These are phyloP conservation scores for Periconia sp. DNA, from an alignment of 2,329 filamentous ascomycete genomes.

Conservation along the genomic window DNA sequence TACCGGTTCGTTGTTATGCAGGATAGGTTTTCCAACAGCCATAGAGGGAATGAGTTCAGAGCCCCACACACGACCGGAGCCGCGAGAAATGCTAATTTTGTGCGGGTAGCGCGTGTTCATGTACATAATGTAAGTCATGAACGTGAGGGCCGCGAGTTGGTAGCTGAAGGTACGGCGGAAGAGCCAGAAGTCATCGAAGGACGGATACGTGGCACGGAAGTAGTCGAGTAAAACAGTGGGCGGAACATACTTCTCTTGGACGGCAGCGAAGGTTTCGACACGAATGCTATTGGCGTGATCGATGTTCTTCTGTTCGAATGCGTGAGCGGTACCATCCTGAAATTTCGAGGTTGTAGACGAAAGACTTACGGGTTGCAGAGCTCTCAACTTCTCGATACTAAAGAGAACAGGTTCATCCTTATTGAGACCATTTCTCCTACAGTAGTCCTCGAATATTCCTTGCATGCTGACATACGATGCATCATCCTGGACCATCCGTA, in stretches of 20 bases:
- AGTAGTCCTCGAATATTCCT: constrained; percentile 95
- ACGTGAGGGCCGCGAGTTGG: constrained; percentile 91
- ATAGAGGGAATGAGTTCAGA: constrained; percentile 92
- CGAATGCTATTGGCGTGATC: constrained; percentile 76
- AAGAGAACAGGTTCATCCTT: constrained; percentile 97
- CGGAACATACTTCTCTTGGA: constrained; percentile 92
- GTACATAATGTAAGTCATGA: constrained; percentile 98
- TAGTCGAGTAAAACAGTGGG: constrained; percentile 83
- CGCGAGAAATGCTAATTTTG: constrained; percentile 89
- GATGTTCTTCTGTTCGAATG: constrained; percentile 61
- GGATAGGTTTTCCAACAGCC: constrained; percentile 81
- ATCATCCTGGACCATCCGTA: constrained; percentile 95
- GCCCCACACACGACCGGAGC: constrained; percentile 93
- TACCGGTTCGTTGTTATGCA: constrained; percentile 93
- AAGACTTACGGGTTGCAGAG: constrained; percentile 56
- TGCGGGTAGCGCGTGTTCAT: constrained; percentile 96
- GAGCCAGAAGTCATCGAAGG: constrained; percentile 94
- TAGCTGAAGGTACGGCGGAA: constrained; percentile 98
- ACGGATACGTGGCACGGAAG: constrained; percentile 86
- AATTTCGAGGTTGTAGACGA: constrained; percentile 16
- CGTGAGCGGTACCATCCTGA: too few relatives aligned
- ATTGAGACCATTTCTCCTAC: constrained; percentile 80
- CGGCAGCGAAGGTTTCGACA: constrained; percentile 90
- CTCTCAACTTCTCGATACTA: constrained; percentile 91
- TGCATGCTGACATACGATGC: constrained; percentile 92